phyloP scores from a whole-genome alignment of 139 green algal species.

The Tetraselmis striata region DNA sequence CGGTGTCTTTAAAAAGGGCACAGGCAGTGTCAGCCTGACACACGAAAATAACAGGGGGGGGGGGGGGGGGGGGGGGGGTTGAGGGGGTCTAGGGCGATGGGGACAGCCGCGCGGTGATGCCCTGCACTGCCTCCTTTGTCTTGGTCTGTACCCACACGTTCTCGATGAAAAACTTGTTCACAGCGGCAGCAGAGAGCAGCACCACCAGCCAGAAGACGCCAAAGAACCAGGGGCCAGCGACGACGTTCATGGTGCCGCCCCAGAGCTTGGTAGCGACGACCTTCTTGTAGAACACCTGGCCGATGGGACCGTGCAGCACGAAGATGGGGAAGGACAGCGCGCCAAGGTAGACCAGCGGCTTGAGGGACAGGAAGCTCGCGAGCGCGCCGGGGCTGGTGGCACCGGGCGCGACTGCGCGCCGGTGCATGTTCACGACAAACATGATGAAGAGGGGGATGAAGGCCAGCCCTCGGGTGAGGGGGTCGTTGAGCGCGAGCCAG shows the following conservation, averaged over 20 bases:
- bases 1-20: too few species aligned
- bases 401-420: constrained; percentile 3
- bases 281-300: constrained; percentile 30
- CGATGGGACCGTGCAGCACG: constrained; percentile 28
- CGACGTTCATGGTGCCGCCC: background rate
- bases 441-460: constrained; percentile 22
- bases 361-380: constrained; percentile 1
- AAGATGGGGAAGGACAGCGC: constrained; percentile 27
- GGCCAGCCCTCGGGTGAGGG: constrained; percentile 8
- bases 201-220: constrained; percentile 7
- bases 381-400: background rate
- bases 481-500: constrained; percentile 19
- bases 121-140: background rate
- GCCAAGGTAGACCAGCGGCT: constrained; percentile 20
- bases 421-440: constrained; percentile 24
- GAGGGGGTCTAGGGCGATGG: too few species aligned
- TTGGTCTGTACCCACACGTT: constrained; percentile 16
- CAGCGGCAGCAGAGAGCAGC: constrained; percentile 6
- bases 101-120: background rate
- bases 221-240: constrained; percentile 13
- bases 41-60: too few species aligned
- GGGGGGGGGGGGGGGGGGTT: too few species aligned
- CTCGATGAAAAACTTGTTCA: constrained; percentile 20
- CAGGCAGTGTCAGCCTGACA: too few species aligned
- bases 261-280: constrained; percentile 14